Base-by-base conservation (phyloP, 2,329 filamentous ascomycete species). In the Phaeosphaeriaceae sp. region DNA sequence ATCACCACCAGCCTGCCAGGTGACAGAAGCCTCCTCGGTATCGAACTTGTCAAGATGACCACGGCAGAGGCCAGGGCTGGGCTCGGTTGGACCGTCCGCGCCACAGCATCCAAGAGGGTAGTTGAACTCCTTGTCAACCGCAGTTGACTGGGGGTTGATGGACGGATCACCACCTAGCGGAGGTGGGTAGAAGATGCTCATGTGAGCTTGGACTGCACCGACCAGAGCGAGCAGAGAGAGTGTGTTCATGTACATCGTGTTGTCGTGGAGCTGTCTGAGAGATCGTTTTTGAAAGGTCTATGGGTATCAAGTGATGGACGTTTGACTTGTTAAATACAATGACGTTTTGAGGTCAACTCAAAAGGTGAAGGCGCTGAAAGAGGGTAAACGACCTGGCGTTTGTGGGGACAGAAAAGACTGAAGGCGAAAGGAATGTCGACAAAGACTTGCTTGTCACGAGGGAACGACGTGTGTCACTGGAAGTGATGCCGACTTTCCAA, bases 51-150 rank as follows among this genome's bases (percentile, higher is more conserved):
- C 68, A 17, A 80, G 71, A 60, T 83, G 80, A 48, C 80, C 81
- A 40, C 77, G 76, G 69, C 81, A 83, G 41, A 77, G 72, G 24
- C 74, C 78, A 46, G 68, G 67, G 40, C 67, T 68, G 40, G 69
- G 68, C 6, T 61, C 72, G 40, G 61, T 63, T 21, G 63, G 61
- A 24, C 78, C 75, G 15, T 67, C 57, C 24, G 63, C 56, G 24
- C 79, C 81, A 56, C 80, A 82, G 71, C 80, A 82, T 52, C 81
- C 78, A 58, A 79, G 81, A 1, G 81, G 80, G 55, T 76, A 82
- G 61, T 80, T 74, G 45, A 82, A 77, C 51, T 75, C 52, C 1
- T 60, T 47, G 22, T 71, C 68, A 21, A 68, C 48, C 5, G 20
- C 13, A n/a, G 60, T 66, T 1, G 66, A 68, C 50, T 65, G 61